Evolutionary conservation across 2,329 filamentous ascomycete genomes (phyloP).

Genomic region (Fusarium cicatricum): DNA sequence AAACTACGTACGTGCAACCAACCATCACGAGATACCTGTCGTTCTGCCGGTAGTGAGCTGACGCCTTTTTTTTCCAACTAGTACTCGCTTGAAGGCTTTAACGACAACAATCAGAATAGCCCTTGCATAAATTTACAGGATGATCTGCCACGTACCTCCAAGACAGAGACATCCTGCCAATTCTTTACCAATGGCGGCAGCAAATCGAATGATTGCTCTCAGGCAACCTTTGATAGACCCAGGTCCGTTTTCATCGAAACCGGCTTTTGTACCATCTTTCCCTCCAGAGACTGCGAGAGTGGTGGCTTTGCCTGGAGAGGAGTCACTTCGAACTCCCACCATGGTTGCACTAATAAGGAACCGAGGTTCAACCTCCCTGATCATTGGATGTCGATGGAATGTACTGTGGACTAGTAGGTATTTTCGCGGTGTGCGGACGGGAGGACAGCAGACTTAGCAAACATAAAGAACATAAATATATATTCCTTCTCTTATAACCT

Average conservation of each 20-base stretch:
- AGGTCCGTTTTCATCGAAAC: constrained; percentile 2
- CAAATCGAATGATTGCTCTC: background rate
- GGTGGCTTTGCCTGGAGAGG: background rate
- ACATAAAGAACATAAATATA: too few relatives aligned
- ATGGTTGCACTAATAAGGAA: constrained; percentile 1
- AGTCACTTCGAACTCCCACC: background rate
- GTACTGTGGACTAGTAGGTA: too few relatives aligned
- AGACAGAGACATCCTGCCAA: background rate
- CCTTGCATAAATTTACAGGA: constrained; percentile 5
- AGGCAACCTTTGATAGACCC: constrained; percentile 1
- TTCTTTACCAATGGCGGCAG: constrained; percentile 12
- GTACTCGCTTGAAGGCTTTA: constrained; percentile 9
- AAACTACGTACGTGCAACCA: constrained; percentile 9
- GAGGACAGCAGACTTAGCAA: too few relatives aligned
- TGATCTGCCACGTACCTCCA: background rate
- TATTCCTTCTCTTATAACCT: too few relatives aligned
- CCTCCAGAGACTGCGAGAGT: background rate
- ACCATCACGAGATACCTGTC: background rate
- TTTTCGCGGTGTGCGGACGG: too few relatives aligned
- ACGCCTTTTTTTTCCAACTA: background rate
- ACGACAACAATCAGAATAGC: constrained; percentile 1
- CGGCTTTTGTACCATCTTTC: constrained; percentile 10
- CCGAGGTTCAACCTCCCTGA: background rate
- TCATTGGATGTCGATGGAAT: constrained; percentile 10
- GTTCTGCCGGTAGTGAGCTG: background rate